These are phyloP conservation scores for Rhizopogon vinicolor DNA, from an alignment of 768 basidiomycete species.

Conservation along the genomic window DNA sequence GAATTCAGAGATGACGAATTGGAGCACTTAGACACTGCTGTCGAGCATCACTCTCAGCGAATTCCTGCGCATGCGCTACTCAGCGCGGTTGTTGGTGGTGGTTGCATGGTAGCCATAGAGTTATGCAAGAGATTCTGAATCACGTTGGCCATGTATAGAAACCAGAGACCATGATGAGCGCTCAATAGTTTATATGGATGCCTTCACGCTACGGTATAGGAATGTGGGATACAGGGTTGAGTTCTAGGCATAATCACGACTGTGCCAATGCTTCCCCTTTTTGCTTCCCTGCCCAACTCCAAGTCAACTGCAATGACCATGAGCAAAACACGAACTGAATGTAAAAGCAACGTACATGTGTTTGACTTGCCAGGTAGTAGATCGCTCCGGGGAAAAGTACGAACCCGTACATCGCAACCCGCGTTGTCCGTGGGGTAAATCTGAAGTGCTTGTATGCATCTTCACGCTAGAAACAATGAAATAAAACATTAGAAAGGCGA, in stretches of 20 bases:
- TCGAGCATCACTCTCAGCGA: constrained; percentile 81
- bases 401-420: constrained; percentile 58
- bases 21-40: constrained; percentile 89
- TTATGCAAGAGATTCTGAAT: constrained; percentile 75
- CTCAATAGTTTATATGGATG: not conserved
- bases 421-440: constrained; percentile 67
- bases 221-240: constrained; percentile 1
- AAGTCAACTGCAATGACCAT: constrained; percentile 36
- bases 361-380: constrained; percentile 37
- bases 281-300: constrained; percentile 50
- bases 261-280: constrained; percentile 38
- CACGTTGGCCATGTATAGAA: not conserved
- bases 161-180: not conserved
- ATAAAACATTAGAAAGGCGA: not conserved
- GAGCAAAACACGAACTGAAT: constrained; percentile 7
- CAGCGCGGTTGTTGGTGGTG: constrained; percentile 77
- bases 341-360: constrained; percentile 30
- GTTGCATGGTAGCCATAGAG: constrained; percentile 89
- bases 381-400: constrained; percentile 59
- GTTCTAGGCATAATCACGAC: constrained; percentile 10
- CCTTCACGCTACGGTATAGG: not conserved
- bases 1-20: constrained; percentile 95
- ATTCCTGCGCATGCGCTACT: constrained; percentile 90
- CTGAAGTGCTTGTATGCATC: constrained; percentile 79
- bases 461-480: constrained; percentile 56